These are phyloP conservation scores for Echites panduratus DNA, from an alignment of 257 asterid genomes.

Conservation along the genomic window DNA sequence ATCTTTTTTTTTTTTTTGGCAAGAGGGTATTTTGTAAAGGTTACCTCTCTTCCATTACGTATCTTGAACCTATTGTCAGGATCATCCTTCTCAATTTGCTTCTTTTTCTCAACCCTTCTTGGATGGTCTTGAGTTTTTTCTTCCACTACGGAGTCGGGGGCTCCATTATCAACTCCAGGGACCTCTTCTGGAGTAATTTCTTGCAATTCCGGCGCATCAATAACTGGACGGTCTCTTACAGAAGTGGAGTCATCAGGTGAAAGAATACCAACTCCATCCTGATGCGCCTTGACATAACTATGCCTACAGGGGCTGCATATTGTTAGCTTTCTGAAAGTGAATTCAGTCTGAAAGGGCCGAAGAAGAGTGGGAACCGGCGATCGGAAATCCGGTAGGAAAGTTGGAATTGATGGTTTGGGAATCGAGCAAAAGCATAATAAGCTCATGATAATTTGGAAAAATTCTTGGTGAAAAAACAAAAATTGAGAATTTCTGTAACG, in stretches of 20 bases:
- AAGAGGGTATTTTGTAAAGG: not conserved
- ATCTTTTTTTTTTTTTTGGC: not conserved
- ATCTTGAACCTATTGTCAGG: slow-evolving; percentile 51
- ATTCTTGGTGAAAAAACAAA: not conserved
- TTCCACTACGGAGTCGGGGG: slow-evolving; percentile 22
- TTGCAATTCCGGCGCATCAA: slow-evolving; percentile 22
- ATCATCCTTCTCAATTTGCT: slow-evolving; percentile 23
- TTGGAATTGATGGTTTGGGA: slow-evolving; percentile 42
- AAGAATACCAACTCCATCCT: slow-evolving; percentile 51
- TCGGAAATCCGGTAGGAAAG: slow-evolving; percentile 26
- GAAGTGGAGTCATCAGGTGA: slow-evolving; percentile 59
- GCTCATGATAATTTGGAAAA: slow-evolving; percentile 41
- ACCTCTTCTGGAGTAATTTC: slow-evolving; percentile 21
- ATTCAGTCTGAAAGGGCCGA: slow-evolving; percentile 29
- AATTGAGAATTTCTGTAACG: not conserved
- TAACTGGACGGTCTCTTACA: slow-evolving; percentile 22
- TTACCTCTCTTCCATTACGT: slow-evolving; percentile 79
- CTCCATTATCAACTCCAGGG: slow-evolving; percentile 12
- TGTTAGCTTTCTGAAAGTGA: slow-evolving; percentile 18
- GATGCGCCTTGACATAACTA: slow-evolving; percentile 25
- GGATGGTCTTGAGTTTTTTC: slow-evolving; percentile 25
- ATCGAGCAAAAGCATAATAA: slow-evolving; percentile 48
- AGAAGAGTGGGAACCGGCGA: slow-evolving; percentile 36
- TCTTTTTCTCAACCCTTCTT: slow-evolving; percentile 23
- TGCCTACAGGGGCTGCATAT: slow-evolving; percentile 4